phyloP scores from a whole-genome alignment of 2,329 filamentous ascomycete species.

The Gaeumannomyces tritici region DNA sequence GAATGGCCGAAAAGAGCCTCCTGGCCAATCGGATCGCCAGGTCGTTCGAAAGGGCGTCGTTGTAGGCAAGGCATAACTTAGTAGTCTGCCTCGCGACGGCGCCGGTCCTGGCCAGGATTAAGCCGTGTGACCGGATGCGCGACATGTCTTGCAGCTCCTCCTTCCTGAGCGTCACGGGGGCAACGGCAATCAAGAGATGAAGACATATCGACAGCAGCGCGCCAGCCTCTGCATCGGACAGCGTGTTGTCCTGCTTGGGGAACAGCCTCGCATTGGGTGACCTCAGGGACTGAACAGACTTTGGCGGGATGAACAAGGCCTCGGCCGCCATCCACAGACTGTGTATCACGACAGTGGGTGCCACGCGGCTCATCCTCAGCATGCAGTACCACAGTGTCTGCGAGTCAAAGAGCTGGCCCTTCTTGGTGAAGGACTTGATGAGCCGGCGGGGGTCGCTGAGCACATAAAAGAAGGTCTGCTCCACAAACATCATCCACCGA shows the following conservation, averaged over 20 bases:
- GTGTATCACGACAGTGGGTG: constrained; percentile 50
- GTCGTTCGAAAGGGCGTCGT: constrained; percentile 54
- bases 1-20: constrained; percentile 48
- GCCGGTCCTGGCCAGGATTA: constrained; percentile 37
- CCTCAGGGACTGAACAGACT: constrained; percentile 28
- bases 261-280: constrained; percentile 27
- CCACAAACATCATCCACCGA: constrained; percentile 48
- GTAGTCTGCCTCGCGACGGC: constrained; percentile 34
- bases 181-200: constrained; percentile 51
- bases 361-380: constrained; percentile 46
- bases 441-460: constrained; percentile 47
- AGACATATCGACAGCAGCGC: constrained; percentile 50
- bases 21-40: constrained; percentile 48
- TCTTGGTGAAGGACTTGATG: constrained; percentile 45
- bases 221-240: constrained; percentile 41
- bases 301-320: constrained; percentile 47
- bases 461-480: constrained; percentile 56
- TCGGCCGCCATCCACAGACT: constrained; percentile 55
- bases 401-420: constrained; percentile 46
- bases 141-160: constrained; percentile 49
- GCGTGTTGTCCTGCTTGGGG: constrained; percentile 20
- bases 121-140: constrained; percentile 44
- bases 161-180: constrained; percentile 38
- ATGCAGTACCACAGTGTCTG: constrained; percentile 55
- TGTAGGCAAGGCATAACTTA: constrained; percentile 47